Conservation (phyloP, 352 stramenopile species). For the Thraustochytrium sp. region DNA sequence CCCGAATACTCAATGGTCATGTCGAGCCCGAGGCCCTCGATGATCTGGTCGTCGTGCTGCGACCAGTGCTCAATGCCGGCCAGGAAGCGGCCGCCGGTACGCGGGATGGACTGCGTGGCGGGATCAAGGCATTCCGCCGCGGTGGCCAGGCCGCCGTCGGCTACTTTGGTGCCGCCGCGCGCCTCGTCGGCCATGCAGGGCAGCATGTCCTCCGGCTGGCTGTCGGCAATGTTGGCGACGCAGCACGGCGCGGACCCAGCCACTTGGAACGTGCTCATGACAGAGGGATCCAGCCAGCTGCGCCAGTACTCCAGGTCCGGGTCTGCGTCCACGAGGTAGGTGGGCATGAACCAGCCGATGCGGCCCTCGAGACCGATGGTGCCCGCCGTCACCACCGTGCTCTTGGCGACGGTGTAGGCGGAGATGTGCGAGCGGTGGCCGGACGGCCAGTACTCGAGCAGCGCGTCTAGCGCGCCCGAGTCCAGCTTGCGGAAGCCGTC, state of each 20-base stretch:
- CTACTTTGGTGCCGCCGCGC: neutral
- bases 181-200: neutral
- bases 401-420: neutral
- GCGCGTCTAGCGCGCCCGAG: neutral
- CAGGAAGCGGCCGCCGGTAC: neutral
- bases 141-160: neutral
- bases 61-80: neutral
- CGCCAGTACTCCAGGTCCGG: constrained; percentile 19
- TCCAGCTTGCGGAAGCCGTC: neutral
- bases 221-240: neutral
- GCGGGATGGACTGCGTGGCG: neutral
- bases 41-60: neutral
- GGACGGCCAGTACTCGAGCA: constrained; percentile 4
- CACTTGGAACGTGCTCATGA: neutral
- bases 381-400: neutral
- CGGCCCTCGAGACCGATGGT: neutral
- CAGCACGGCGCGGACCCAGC: neutral
- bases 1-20: neutral
- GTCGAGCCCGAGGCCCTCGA: neutral
- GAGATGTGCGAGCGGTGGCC: neutral
- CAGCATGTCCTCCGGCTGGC: neutral
- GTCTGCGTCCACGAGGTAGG: neutral
- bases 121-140: neutral
- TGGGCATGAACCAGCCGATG: constrained; percentile 32
- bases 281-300: neutral